Percentiles rank a stretch among this genome's conserved stretches.
These are phyloP conservation scores for Periconia sp. DNA, from an alignment of 2,329 filamentous ascomycete species.

Conservation along the genomic window DNA sequence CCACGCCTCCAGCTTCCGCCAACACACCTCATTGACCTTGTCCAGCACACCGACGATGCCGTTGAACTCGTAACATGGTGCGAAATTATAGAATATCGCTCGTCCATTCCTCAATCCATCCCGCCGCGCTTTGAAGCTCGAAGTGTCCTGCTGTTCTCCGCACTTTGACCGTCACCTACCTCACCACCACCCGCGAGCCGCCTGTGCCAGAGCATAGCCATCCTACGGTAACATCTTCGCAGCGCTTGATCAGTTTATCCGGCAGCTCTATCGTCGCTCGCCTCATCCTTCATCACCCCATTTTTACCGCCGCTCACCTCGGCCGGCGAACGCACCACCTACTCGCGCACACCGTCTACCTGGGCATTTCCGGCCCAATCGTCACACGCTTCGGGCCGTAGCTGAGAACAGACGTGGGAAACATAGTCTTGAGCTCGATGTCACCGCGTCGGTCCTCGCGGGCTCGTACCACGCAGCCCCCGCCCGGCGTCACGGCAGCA, in stretches of 20 bases:
- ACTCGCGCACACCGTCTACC: constrained; percentile 15
- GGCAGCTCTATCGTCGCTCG: constrained; percentile 10
- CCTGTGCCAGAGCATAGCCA: constrained; percentile 11
- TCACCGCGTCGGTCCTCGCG: constrained; percentile 89
- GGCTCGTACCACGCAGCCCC: constrained; percentile 78
- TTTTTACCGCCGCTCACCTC: constrained; percentile 18
- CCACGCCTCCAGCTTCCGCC: background rate
- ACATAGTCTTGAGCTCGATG: constrained; percentile 47
- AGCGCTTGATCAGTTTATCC: constrained; percentile 17
- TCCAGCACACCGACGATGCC: background rate
- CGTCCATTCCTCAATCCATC: constrained; percentile 32
- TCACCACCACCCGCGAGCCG: constrained; percentile 27
- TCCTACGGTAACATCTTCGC: constrained; percentile 12
- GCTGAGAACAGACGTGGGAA: background rate
- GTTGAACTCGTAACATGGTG: constrained; percentile 37
- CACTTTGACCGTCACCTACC: constrained; percentile 35
- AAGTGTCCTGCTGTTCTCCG: constrained; percentile 44
- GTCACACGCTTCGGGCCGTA: constrained; percentile 4
- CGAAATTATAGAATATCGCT: constrained; percentile 19
- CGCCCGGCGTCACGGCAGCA: constrained; percentile 68
- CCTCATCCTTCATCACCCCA: constrained; percentile 14
- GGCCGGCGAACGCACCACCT: constrained; percentile 13
- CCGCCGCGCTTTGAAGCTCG: constrained; percentile 43
- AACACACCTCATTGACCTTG: background rate
- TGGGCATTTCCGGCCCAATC: constrained; percentile 10